These are phyloP conservation scores for Trypethelium eluteriae DNA, from an alignment of 495 filamentous ascomycete species.

Conservation along the genomic window DNA sequence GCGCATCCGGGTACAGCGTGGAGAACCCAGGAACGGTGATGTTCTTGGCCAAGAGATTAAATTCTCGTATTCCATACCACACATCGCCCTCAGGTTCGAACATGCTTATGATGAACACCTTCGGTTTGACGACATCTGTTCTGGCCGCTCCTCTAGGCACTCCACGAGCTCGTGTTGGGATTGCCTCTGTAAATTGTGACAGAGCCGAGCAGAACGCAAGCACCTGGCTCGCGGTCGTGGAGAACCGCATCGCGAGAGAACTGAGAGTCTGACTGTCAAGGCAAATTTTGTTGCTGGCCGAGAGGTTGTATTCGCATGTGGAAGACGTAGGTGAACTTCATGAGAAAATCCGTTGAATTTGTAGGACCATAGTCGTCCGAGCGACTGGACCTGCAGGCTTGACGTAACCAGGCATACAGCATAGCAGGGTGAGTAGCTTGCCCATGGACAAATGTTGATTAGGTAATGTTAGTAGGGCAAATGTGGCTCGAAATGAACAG, in stretches of 20 bases:
- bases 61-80: slow-evolving; percentile 58
- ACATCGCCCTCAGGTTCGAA: slow-evolving; percentile 58
- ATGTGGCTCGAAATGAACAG: no score
- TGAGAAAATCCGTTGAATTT: neutral
- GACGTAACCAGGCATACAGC: slow-evolving; percentile 6
- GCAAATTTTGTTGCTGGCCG: neutral
- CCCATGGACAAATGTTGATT: no score
- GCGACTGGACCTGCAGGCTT: neutral
- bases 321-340: neutral
- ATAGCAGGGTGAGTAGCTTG: neutral
- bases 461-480: no score
- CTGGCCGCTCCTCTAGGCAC: neutral
- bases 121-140: slow-evolving; percentile 42
- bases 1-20: slow-evolving; percentile 54
- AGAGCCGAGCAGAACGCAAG: neutral
- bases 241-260: neutral
- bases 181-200: neutral
- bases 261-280: neutral
- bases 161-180: neutral
- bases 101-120: slow-evolving; percentile 66
- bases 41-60: slow-evolving; percentile 55
- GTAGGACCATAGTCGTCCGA: neutral
- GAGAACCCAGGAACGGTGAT: slow-evolving; percentile 61
- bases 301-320: neutral
- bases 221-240: neutral